A percentile compares a stretch with the other conserved stretches of the same genome.
Conservation (phyloP, 805 yeast species). For the Debaryomyces tyrocola region DNA sequence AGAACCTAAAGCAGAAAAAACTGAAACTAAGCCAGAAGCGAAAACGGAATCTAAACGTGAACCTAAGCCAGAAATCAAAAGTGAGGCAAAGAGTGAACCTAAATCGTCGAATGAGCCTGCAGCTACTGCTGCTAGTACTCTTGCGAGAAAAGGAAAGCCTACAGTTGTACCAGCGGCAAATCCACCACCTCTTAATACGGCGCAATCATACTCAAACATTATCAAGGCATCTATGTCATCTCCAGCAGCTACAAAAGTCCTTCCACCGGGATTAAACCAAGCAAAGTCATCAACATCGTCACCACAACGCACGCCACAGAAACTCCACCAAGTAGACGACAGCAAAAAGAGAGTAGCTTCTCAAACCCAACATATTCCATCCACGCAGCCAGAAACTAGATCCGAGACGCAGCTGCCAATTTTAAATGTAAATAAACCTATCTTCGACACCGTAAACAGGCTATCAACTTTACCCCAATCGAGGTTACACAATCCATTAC, state of each 20-base stretch:
- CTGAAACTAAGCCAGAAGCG: background rate
- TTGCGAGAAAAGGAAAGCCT: constrained; percentile 16
- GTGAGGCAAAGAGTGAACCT: constrained; percentile 1
- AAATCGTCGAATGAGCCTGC: constrained; percentile 1
- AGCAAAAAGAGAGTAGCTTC: constrained; percentile 6
- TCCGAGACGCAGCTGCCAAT: constrained; percentile 18
- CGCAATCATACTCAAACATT: constrained; percentile 23
- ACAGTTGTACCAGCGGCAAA: constrained; percentile 18
- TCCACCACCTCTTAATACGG: constrained; percentile 22
- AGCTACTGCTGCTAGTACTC: constrained; percentile 8
- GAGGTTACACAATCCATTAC: constrained; percentile 52
- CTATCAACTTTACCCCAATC: constrained; percentile 31
- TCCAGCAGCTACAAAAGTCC: constrained; percentile 8
- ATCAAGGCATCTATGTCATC: constrained; percentile 18
- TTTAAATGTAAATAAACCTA: constrained; percentile 13
- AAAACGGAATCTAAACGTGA: background rate
- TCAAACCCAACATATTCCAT: constrained; percentile 1
- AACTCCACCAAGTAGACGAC: background rate
- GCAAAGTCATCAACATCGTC: constrained; percentile 7
- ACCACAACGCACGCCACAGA: constrained; percentile 2
- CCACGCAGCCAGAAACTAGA: background rate
- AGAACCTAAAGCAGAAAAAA: background rate
- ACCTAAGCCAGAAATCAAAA: background rate
- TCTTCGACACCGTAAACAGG: constrained; percentile 23
- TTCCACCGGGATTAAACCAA: constrained; percentile 13